Base-by-base conservation (phyloP, 78 protist species). In the Isochrysis galbana region DNA sequence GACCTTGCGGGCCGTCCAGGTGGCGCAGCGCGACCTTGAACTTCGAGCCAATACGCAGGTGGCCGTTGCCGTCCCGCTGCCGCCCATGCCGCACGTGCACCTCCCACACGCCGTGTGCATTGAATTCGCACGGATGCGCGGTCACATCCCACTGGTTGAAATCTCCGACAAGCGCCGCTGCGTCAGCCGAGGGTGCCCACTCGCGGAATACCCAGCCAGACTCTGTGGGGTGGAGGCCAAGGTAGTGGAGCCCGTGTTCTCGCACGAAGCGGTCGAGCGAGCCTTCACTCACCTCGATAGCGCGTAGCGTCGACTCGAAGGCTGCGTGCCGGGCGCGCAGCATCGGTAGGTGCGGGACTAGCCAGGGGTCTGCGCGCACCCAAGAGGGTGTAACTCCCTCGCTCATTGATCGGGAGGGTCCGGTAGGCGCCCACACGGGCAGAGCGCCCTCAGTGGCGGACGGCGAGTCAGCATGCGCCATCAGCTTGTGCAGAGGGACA, bases 91-190 rank as follows among this genome's bases (percentile, higher is more conserved):
- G 70, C 17, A 86, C 0, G 32, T 44, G 54, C n/a, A 55, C 32
- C 11, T 21, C 26, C 67, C 61, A 92, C 19, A 45, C 51, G 61
- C 94, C 94, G 29, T 25, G 0, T 17, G 7, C 94, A 32, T 83
- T 32, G 23, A 38, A 3, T 17, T 1, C 25, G 55, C 54, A 45
- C 11, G 55, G 55, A 45, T 82, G 90, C 80, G 0, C 45, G 21
- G 14, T 51, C 11, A 29, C 25, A 10, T 86, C 44, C 94, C 94
- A 92, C 5, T 45, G n/a, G 78, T 92, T 92, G 82, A 92, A 92
- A 26, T 92, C 94, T 26, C 94, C 94, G 2, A 82, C 19, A 2
- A 92, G 44, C 7, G 46, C 11, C 17, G 29, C 91, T 3, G 23
- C 45, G 14, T 10, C 22, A 3, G 94, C 94, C 0, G 36, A 19